Percentiles rank a stretch among this genome's conserved stretches.
Conservation (phyloP, 73 alveolate genomes). For the Tetrahymena borealis region DNA sequence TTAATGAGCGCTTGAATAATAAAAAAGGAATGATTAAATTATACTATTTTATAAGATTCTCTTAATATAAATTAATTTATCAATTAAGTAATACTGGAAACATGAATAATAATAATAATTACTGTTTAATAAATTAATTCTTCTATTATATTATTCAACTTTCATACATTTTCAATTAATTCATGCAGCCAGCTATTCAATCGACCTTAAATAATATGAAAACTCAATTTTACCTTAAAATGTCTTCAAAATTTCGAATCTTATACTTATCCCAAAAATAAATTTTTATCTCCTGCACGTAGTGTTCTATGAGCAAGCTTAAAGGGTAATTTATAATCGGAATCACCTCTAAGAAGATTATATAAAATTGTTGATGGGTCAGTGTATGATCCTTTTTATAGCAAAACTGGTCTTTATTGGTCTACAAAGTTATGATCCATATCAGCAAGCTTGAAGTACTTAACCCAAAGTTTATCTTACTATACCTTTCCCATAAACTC, state of each 20-base stretch:
- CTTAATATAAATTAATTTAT: background rate
- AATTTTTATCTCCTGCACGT: background rate
- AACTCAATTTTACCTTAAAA: too few relatives aligned
- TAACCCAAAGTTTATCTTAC: background rate
- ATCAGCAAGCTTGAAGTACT: background rate
- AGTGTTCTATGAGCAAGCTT: background rate
- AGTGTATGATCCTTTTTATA: background rate
- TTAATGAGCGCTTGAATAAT: too few relatives aligned
- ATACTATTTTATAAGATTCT: too few relatives aligned
- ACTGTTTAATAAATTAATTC: too few relatives aligned
- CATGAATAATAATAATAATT: too few relatives aligned
- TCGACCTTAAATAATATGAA: too few relatives aligned
- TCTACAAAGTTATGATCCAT: background rate
- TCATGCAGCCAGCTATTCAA: too few relatives aligned
- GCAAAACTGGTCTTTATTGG: background rate
- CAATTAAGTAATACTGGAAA: background rate
- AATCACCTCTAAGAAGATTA: background rate
- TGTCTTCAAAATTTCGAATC: background rate
- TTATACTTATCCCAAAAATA: background rate
- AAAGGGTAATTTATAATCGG: background rate
- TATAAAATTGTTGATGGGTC: background rate
- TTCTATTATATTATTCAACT: too few relatives aligned
- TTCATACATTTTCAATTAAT: too few relatives aligned
- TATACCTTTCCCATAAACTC: background rate
- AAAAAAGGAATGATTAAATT: too few relatives aligned